Evolutionary conservation across 495 filamentous ascomycete species (phyloP).

Genomic region (Tetracladium marchalianum): DNA sequence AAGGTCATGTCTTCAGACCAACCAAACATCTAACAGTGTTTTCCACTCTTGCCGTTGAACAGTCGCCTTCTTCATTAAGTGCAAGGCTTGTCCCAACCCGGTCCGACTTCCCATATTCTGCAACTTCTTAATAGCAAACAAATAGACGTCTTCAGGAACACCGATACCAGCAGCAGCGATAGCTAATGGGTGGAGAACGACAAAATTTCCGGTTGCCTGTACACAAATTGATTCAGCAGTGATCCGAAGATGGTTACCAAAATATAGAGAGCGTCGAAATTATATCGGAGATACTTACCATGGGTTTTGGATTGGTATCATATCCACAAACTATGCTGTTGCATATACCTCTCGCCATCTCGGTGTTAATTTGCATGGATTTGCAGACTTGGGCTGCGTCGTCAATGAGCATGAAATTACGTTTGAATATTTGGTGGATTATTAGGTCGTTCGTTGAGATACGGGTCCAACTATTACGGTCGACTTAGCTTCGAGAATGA

Average conservation of each 20-base stretch:
- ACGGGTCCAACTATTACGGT: constrained; percentile 4
- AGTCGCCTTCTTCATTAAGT: constrained; percentile 3
- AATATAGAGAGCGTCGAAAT: neutral
- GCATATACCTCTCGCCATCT: constrained; percentile 12
- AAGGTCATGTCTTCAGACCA: no score
- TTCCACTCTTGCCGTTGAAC: constrained; percentile 5
- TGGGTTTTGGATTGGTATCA: neutral
- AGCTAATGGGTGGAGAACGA: constrained; percentile 24
- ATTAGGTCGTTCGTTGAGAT: constrained; percentile 10
- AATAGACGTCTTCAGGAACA: constrained; percentile 21
- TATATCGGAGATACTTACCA: neutral
- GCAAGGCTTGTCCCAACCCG: constrained; percentile 19
- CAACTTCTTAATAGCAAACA: constrained; percentile 23
- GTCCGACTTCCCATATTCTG: constrained; percentile 22
- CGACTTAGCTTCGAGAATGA: no score
- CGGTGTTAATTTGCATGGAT: constrained; percentile 4
- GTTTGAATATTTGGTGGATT: neutral
- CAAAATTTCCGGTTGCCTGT: constrained; percentile 21
- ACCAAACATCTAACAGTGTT: neutral
- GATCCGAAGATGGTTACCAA: neutral
- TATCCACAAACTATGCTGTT: constrained; percentile 4
- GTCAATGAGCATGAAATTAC: neutral
- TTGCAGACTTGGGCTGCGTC: neutral
- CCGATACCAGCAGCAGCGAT: constrained; percentile 22
- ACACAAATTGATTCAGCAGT: neutral